Conservation (phyloP, 345 rosid genomes). For the Atalantia buxifolia region DNA sequence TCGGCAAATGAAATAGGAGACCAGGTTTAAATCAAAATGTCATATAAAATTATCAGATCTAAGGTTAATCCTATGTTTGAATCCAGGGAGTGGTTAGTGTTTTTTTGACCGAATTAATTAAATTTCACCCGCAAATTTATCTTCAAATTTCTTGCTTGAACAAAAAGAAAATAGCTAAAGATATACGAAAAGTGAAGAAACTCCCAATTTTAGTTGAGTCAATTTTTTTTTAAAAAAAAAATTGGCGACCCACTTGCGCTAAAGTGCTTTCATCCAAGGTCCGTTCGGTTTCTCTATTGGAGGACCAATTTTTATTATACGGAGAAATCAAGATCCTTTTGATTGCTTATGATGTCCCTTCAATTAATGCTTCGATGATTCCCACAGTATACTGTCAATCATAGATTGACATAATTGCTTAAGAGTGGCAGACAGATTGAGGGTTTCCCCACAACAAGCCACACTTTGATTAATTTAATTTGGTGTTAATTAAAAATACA, state of each 20-base stretch:
- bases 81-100: background rate
- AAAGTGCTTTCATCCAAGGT: slow-evolving; percentile 14
- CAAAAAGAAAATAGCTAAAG: background rate
- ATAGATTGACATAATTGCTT: slow-evolving; percentile 11
- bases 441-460: slow-evolving; percentile 35
- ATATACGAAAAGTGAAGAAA: slow-evolving; percentile 8
- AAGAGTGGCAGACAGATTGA: slow-evolving; percentile 60
- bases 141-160: background rate
- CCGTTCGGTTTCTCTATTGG: background rate
- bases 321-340: slow-evolving; percentile 22
- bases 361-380: slow-evolving; percentile 33
- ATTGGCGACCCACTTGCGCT: slow-evolving; percentile 18
- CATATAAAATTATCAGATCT: background rate
- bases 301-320: background rate
- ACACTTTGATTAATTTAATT: slow-evolving; percentile 21
- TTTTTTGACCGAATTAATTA: background rate
- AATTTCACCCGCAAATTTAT: background rate
- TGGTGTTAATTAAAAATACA: slow-evolving; percentile 4
- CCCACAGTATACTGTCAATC: slow-evolving; percentile 26
- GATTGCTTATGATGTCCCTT: slow-evolving; percentile 31
- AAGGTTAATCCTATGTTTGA: background rate
- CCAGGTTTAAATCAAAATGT: background rate
- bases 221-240: background rate
- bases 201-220: background rate
- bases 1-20: background rate